Evolutionary conservation across 495 filamentous ascomycete genomes (phyloP).

Genomic region (Xanthoparmelia taractica): DNA sequence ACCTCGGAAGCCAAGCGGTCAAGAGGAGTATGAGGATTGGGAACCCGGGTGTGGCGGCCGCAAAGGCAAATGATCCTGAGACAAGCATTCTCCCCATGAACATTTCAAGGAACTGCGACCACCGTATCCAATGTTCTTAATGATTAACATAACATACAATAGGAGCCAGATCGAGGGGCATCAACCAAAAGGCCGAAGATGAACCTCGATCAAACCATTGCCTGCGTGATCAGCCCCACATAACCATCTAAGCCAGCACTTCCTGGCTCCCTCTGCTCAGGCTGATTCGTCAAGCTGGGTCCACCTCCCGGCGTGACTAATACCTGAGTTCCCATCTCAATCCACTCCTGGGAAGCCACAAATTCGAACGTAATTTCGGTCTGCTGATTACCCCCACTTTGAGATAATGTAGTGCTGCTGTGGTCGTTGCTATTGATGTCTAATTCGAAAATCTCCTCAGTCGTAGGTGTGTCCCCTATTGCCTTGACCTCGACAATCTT

Average conservation of each 20-base stretch:
- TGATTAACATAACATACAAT: background rate
- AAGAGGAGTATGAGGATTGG: background rate
- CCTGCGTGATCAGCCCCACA: slow-evolving; percentile 31
- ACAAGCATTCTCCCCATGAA: background rate
- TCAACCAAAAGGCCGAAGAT: background rate
- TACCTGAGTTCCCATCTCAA: slow-evolving; percentile 71
- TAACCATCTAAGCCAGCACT: slow-evolving; percentile 41
- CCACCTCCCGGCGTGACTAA: slow-evolving; percentile 57
- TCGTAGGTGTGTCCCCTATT: slow-evolving; percentile 33
- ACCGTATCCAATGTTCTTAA: background rate
- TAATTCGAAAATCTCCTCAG: slow-evolving; percentile 49
- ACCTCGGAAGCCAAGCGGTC: background rate
- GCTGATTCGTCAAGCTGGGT: slow-evolving; percentile 30
- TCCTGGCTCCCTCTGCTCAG: slow-evolving; percentile 23
- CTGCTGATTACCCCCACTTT: slow-evolving; percentile 22
- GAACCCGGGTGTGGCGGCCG: background rate
- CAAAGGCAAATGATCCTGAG: background rate
- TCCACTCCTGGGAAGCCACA: slow-evolving; percentile 69
- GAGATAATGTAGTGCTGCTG: slow-evolving; percentile 25
- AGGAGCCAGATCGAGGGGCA: background rate
- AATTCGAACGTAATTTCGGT: slow-evolving; percentile 70
- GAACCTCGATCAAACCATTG: background rate
- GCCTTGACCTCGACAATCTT: slow-evolving; percentile 52
- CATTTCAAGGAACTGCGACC: background rate
- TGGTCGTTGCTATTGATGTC: slow-evolving; percentile 45